A percentile compares a stretch with the other conserved stretches of the same genome.
These are phyloP conservation scores for Aspergillus tamarii DNA, from an alignment of 2,329 filamentous ascomycete species.

Conservation along the genomic window DNA sequence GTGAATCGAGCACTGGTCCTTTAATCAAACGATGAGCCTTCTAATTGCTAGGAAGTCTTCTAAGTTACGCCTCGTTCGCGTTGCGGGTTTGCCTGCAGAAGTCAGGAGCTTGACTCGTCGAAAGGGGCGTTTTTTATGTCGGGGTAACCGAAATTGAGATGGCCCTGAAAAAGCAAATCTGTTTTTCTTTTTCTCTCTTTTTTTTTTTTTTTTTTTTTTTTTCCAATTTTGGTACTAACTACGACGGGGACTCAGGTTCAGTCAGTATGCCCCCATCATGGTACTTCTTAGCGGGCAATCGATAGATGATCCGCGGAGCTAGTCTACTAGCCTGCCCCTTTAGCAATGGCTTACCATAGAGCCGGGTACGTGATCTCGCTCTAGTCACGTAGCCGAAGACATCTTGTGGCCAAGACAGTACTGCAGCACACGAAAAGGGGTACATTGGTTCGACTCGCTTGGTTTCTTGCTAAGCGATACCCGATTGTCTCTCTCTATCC, in stretches of 20 bases:
- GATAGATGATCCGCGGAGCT: constrained; percentile 3
- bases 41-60: constrained; percentile 7
- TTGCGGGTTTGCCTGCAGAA: constrained; percentile 9
- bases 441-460: not conserved
- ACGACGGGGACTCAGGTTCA: not conserved
- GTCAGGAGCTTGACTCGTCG: constrained; percentile 10
- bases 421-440: not conserved
- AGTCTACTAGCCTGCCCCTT: constrained; percentile 12
- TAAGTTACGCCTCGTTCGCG: constrained; percentile 14
- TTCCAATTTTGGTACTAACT: not conserved
- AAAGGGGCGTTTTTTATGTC: constrained; percentile 7
- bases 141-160: constrained; percentile 1
- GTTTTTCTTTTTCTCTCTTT: not conserved
- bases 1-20: constrained; percentile 5
- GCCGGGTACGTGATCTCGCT: constrained; percentile 10
- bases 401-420: not conserved
- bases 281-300: constrained; percentile 2
- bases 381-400: not conserved
- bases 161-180: constrained; percentile 7
- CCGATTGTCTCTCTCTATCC: not conserved
- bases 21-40: constrained; percentile 14
- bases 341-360: constrained; percentile 20
- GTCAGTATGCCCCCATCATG: no score
- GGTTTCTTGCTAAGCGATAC: not conserved
- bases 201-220: not conserved